Evolutionary conservation across 2,329 filamentous ascomycete species (phyloP).

Genomic region (Cordyceps javanica): DNA sequence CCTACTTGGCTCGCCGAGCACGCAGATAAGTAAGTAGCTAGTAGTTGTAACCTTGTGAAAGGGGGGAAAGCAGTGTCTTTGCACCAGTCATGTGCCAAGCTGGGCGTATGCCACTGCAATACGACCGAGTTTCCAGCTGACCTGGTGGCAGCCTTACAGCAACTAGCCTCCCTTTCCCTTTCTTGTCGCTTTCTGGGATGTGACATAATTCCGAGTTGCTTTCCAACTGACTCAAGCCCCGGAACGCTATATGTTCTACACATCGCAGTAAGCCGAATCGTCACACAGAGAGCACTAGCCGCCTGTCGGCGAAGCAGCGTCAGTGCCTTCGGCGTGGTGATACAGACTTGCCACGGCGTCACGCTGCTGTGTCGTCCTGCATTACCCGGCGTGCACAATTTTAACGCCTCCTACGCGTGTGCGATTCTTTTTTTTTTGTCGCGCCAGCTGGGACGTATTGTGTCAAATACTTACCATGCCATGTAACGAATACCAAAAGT

Average conservation of each 20-base stretch:
- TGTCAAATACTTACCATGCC: not conserved
- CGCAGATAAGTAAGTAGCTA: not conserved
- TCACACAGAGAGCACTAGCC: not conserved
- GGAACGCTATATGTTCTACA: not conserved
- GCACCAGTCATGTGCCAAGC: constrained; percentile 1
- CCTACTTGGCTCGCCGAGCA: not conserved
- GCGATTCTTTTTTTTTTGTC: not conserved
- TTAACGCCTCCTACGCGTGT: not conserved
- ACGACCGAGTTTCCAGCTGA: constrained; percentile 1
- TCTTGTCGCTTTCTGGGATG: not conserved
- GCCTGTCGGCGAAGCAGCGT: not conserved
- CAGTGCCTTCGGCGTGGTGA: not conserved
- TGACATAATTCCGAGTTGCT: not conserved
- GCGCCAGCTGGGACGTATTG: not conserved
- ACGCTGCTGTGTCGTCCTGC: not conserved
- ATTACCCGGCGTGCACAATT: not conserved
- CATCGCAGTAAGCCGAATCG: not conserved
- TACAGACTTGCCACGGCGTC: not conserved
- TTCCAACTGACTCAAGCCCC: not conserved
- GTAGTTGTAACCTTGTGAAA: not conserved
- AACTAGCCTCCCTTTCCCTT: not conserved
- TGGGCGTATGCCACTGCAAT: not conserved
- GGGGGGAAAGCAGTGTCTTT: not conserved
- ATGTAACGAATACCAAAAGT: not conserved
- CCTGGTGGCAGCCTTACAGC: not conserved